Evolutionary conservation across 495 filamentous ascomycete species (phyloP).

Genomic region (Annulohypoxylon moriforme): DNA sequence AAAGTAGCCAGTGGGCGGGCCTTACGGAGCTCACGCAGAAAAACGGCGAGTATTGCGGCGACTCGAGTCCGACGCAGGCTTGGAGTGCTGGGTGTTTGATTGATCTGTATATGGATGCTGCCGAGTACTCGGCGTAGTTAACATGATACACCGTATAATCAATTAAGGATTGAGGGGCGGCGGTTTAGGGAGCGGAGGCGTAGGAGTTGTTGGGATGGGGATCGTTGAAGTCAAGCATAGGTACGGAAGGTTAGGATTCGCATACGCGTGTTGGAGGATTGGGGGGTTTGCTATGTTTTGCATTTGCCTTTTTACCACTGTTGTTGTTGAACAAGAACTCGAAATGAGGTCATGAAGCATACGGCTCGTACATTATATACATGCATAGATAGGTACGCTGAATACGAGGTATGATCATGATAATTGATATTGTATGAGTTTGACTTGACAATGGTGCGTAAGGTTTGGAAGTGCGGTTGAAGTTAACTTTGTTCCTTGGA

Average conservation of each 20-base stretch:
- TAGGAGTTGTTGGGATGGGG: not conserved
- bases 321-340: not conserved
- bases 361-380: not conserved
- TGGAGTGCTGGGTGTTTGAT: slow-evolving; percentile 96
- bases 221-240: slow-evolving; percentile 2
- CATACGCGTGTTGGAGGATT: slow-evolving; percentile 6
- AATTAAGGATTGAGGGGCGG: not conserved
- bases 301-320: not conserved
- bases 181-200: not conserved
- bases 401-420: slow-evolving; percentile 25
- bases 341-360: not conserved
- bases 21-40: slow-evolving; percentile 94
- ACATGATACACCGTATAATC: not conserved
- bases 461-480: not conserved
- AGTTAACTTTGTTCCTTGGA: not conserved
- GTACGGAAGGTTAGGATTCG: not conserved
- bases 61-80: slow-evolving; percentile 94
- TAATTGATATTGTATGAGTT: not conserved
- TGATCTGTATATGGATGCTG: slow-evolving; percentile 93
- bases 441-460: not conserved
- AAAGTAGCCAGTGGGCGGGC: slow-evolving; percentile 85
- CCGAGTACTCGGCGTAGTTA: slow-evolving; percentile 56
- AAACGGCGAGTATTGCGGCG: slow-evolving; percentile 80
- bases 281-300: not conserved
- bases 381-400: slow-evolving; percentile 9